Evolutionary conservation across 192 early-diverging fungal genomes (phyloP), one percentile per base, ranked within the genome.

Genomic region (Mortierella alpina): DNA sequence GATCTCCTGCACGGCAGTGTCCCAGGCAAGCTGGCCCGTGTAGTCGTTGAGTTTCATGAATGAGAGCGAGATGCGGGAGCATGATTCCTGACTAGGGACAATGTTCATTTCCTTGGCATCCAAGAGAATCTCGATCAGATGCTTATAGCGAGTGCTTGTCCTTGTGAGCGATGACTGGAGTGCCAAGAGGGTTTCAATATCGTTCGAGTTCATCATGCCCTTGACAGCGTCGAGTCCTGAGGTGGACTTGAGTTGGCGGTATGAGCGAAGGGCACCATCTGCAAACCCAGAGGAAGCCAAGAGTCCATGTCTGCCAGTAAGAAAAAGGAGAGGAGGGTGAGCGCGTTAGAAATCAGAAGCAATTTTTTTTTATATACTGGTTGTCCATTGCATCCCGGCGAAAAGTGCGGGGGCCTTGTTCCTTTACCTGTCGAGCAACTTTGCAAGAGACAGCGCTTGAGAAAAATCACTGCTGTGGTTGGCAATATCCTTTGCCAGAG

Each of bases 71-170:
- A 80, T 66, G 7, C 59, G 64, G 8, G 70, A 80, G 55, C 77
- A 80, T 6, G 56, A 46, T 15, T 80, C 70, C 47, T 72, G 77
- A 45, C 70, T 80, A 42, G 77, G 77, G 52, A 68, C 40, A n/a
- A 80, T 59, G 50, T 80, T 72, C 77, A 80, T 72, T 40, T 80
- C 77, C 60, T 80, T 80, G 52, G 77, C 69, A 42, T 80, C 77
- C 59, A 60, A 61, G 13, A 80, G 44, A 55, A 80, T 80, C 49
- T 80, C 77, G 58, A 80, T 80, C 51, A 80, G 55, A 17, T 72
- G 63, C 69, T 80, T 80, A 49, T 80, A 80, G 17, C 77, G 70
- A 44, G 46, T 62, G 46, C 51, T 63, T 31, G 56, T 57, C 8
- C 44, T 58, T 14, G 50, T 61, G 31, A 72, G 51, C n/a, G 77